Base-by-base conservation (phyloP, 2,329 filamentous ascomycete species). In the Monosporascus sp. region DNA sequence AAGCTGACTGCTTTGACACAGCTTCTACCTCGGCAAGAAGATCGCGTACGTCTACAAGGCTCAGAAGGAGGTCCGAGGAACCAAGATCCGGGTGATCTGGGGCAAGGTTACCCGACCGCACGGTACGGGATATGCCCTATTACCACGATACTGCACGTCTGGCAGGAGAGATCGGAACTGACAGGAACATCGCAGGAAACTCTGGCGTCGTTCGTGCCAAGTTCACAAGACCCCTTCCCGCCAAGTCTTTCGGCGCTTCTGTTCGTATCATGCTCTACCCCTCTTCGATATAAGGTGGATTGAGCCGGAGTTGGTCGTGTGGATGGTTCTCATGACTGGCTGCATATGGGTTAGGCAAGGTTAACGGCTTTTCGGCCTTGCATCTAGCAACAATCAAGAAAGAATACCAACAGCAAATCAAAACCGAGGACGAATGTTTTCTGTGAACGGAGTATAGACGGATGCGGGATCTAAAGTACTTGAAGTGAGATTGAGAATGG, bases 1-100 rank as follows among this genome's bases (percentile, higher is more conserved):
- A 31, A 48, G 48, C 60, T 59, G 66, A 62, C 65, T 52, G 20
- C 22, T 56, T 53, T 46, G 49, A 58, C 57, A 55, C 66, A 83
- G 81, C 80, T 97, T 97, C 89, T 99, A 99, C 83, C 83, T 91
- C 66, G 94, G 94, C 81, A 99, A 99, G 89, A 92, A 92, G 82
- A 86, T 97, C 76, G 94, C 94, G 76, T 99, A 91, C 79, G 91
- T 99, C 79, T 99, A 97, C 86, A 91, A 92, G 74, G 93, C 87
- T 69, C 87, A 90, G 79, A 92, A 87, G 80, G 91, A 96, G 83
- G 84, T 96, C 73, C 90, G 93, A 71, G 94, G 94, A 75, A 93
- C 91, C 76, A 97, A 97, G 88, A 95, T 97, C 81, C 87, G 93
- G 73, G 88, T 97, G 69, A 97, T 97, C 83, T 97, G 92, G 91